A percentile compares a stretch with the other conserved stretches of the same genome.
phyloP scores from a whole-genome alignment of 257 asterid genomes.

The Verbascum thapsus region DNA sequence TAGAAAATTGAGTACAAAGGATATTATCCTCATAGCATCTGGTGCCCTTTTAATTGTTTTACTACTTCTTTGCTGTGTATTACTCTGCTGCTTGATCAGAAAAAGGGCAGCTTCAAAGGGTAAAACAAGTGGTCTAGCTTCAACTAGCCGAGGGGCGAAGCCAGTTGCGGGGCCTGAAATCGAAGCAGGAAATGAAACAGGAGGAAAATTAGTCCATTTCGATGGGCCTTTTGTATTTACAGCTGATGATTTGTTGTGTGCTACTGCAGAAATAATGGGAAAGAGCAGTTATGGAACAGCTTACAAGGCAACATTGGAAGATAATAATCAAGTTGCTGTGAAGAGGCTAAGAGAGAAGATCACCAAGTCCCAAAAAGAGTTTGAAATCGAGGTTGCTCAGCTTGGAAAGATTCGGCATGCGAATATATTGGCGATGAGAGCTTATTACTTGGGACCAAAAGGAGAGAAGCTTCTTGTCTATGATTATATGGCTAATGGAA shows the following conservation, averaged over 20 bases:
- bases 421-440: constrained; percentile 77
- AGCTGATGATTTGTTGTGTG: constrained; percentile 85
- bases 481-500: constrained; percentile 80
- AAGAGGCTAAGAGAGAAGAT: constrained; percentile 91
- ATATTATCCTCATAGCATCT: constrained; percentile 29
- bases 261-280: constrained; percentile 97
- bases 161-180: constrained; percentile 40
- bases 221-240: constrained; percentile 89
- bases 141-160: constrained; percentile 35
- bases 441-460: constrained; percentile 92
- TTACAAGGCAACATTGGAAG: constrained; percentile 89
- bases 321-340: constrained; percentile 76
- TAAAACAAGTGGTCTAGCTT: constrained; percentile 26
- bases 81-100: constrained; percentile 30
- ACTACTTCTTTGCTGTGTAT: constrained; percentile 26
- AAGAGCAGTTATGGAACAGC: constrained; percentile 86
- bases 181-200: constrained; percentile 59
- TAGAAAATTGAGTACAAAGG: constrained; percentile 29
- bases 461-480: constrained; percentile 99
- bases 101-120: constrained; percentile 25
- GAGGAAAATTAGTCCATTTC: constrained; percentile 94
- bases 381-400: constrained; percentile 71
- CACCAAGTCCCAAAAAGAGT: constrained; percentile 79
- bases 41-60: constrained; percentile 44
- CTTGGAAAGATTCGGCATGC: constrained; percentile 78